Conservation (phyloP, 139 green algal genomes). For the Astrephomene gubernaculifera region DNA sequence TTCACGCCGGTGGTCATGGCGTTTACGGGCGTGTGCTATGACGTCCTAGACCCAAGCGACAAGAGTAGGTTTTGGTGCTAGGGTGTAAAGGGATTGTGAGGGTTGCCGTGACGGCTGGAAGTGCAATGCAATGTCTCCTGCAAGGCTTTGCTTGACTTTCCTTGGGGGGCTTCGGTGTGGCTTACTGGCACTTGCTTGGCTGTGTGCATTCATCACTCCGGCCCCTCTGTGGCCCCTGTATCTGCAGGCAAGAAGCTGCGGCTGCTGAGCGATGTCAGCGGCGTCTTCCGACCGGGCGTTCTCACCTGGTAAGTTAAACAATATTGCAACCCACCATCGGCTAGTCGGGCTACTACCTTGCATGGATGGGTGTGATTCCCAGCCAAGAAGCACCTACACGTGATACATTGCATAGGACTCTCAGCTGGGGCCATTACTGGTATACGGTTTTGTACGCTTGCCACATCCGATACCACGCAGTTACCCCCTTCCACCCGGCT, state of each 20-base stretch:
- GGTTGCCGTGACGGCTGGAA: background rate
- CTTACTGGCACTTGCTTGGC: background rate
- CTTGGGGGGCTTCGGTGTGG: background rate
- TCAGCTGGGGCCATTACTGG: background rate
- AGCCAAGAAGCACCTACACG: too few species aligned
- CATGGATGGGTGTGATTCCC: background rate
- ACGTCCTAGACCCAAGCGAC: background rate
- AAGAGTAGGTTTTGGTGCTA: background rate
- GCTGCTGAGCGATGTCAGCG: slow-evolving; percentile 61
- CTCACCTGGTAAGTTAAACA: slow-evolving; percentile 21
- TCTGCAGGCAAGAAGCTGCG: slow-evolving; percentile 45
- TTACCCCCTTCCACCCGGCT: background rate
- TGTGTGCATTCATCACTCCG: background rate
- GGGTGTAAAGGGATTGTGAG: background rate
- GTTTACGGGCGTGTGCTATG: slow-evolving; percentile 41
- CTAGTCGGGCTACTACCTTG: background rate
- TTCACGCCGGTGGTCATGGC: slow-evolving; percentile 46
- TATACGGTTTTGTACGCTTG: background rate
- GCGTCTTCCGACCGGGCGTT: slow-evolving; percentile 41
- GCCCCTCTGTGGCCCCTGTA: background rate
- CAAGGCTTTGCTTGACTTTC: background rate
- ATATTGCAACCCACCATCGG: background rate
- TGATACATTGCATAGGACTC: too few species aligned
- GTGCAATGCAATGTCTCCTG: background rate
- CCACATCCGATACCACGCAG: background rate